phyloP scores from a whole-genome alignment of 495 filamentous ascomycete genomes.

The Neurospora sp. region DNA sequence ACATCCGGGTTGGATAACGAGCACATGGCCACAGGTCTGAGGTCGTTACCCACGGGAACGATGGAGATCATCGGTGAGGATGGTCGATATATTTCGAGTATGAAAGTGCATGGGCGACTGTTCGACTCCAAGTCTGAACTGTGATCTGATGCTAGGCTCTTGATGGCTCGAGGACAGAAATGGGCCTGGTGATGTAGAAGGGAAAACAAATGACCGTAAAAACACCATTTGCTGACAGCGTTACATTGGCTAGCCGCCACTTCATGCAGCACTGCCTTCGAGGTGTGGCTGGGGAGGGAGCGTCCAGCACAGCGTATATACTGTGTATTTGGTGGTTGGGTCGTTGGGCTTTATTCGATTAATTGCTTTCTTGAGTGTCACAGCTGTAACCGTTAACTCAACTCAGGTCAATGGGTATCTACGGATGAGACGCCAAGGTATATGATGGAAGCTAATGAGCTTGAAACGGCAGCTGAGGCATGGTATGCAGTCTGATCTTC shows the following conservation, averaged over 20 bases:
- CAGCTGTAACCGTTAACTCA: background rate
- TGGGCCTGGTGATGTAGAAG: no score
- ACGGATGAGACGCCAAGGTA: background rate
- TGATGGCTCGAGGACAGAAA: background rate
- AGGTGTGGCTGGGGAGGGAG: background rate
- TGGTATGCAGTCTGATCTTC: background rate
- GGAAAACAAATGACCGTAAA: no score
- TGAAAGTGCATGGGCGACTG: no score
- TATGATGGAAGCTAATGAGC: background rate
- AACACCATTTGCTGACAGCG: background rate
- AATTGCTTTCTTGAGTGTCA: background rate
- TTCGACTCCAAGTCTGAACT: no score
- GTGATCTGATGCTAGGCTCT: background rate
- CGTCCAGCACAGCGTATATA: background rate
- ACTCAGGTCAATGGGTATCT: background rate
- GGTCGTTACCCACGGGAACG: background rate
- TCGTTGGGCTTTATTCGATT: background rate
- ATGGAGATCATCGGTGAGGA: background rate
- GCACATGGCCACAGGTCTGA: fast-evolving
- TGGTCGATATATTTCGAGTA: no score
- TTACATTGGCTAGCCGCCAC: background rate
- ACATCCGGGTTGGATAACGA: background rate
- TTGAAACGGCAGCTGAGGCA: fast-evolving
- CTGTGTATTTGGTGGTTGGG: background rate
- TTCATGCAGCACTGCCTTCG: background rate